Conservation (phyloP, 2,329 filamentous ascomycete genomes). For the Diaporthe velutina region DNA sequence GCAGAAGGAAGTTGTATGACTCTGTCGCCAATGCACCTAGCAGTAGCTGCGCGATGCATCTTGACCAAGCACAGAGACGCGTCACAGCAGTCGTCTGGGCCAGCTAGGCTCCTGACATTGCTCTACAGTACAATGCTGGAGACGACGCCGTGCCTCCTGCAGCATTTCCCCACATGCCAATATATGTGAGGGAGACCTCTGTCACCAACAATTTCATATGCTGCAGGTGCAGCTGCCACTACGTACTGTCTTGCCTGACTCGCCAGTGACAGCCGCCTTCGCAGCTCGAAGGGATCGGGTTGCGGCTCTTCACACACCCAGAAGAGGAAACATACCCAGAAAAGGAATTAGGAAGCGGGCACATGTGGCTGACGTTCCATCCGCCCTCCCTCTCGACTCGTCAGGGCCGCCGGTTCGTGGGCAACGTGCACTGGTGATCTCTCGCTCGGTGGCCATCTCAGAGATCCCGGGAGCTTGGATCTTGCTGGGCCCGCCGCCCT, state of each 20-base stretch:
- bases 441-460: not conserved
- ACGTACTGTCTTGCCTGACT: constrained; percentile 11
- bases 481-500: constrained; percentile 9
- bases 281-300: not conserved
- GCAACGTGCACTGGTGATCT: not conserved
- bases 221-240: constrained; percentile 2
- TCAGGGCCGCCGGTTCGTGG: constrained; percentile 14
- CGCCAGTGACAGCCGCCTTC: not conserved
- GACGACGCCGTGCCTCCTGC: not conserved
- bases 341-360: not conserved
- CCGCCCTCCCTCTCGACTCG: constrained; percentile 19
- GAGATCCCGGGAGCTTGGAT: constrained; percentile 16
- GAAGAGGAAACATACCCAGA: not conserved
- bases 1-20: not conserved
- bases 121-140: not conserved
- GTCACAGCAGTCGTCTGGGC: not conserved
- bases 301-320: constrained; percentile 1
- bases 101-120: not conserved
- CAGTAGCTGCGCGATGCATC: not conserved
- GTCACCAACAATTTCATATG: constrained; percentile 1
- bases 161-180: not conserved
- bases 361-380: constrained; percentile 23
- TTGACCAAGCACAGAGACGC: not conserved
- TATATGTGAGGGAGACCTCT: not conserved
- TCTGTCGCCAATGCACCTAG: constrained; percentile 17